Conservation (phyloP, 352 stramenopile genomes). For the Phytophthora lateralis region DNA sequence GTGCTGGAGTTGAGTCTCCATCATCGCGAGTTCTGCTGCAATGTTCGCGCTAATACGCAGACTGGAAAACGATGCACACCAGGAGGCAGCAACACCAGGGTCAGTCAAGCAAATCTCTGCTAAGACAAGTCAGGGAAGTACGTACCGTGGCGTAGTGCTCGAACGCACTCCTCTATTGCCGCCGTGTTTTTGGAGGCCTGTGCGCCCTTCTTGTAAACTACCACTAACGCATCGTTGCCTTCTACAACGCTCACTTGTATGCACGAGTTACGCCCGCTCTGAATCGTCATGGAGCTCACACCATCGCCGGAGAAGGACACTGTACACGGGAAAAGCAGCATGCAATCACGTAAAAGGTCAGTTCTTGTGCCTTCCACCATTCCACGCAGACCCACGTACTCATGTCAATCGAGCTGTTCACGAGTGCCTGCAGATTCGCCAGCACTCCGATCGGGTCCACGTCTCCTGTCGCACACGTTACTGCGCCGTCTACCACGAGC, state of each 20-base stretch:
- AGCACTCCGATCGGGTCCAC: conserved; percentile 92
- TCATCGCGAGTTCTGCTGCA: conserved; percentile 71
- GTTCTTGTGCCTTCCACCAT: background rate
- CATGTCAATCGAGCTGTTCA: conserved; percentile 87
- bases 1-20: conserved; percentile 7
- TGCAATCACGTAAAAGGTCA: conserved; percentile 7
- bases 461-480: conserved; percentile 84
- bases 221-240: conserved; percentile 70
- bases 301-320: conserved; percentile 85
- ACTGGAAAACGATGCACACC: conserved; percentile 33
- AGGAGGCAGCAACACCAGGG: background rate
- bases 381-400: conserved; percentile 47
- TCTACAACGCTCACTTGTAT: conserved; percentile 90
- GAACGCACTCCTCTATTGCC: conserved; percentile 83
- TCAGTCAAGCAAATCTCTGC: background rate
- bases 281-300: conserved; percentile 88
- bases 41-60: conserved; percentile 66
- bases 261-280: conserved; percentile 82
- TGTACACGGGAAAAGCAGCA: conserved; percentile 23
- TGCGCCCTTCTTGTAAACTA: conserved; percentile 88
- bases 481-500: conserved; percentile 85
- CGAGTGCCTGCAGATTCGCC: conserved; percentile 88
- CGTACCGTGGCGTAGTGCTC: conserved; percentile 78
- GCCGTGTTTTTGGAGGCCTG: conserved; percentile 67
- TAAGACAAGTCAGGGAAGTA: conserved; percentile 8